Evolutionary conservation across 2,329 filamentous ascomycete species (phyloP), one percentile per base, ranked within the genome.

Genomic region (Gaeumannomyces tritici): DNA sequence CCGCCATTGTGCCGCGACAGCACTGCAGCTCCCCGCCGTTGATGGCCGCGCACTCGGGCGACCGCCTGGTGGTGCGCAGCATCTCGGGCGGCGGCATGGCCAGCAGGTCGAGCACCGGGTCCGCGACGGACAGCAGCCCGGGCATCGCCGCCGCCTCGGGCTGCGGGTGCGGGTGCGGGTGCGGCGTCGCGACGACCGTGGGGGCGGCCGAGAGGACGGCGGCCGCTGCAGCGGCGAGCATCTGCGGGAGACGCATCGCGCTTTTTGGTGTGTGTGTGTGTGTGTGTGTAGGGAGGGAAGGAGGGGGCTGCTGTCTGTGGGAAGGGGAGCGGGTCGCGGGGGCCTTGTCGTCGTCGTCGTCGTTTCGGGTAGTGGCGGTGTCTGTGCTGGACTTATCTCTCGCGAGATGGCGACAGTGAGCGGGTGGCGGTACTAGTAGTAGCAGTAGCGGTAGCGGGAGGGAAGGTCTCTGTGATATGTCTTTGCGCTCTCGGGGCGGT

Each of bases 21-120:
- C 70, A 73, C 64, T 69, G 69, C 59, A 72, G 63, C 63, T 69
- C 62, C 27, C 71, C 71, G 33, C 62, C 61, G 62, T 73, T 70
- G 59, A 68, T 47, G 29, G 64, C 62, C n/a, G 67, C 68, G 64
- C 71, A 73, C 56, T 70, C 62, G 2, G 68, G 67, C 29, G 71
- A 73, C 26, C 67, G 68, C 9, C 64, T 57, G 2, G 66, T 65
- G 18, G 70, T 70, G 62, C 63, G 69, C 12, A 71, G 60, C 11
- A 72, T 33, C 4, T 63, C 26, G 1, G 71, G 70, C 8, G 71
- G 71, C 12, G 68, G 65, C 61, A 67, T 67, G 62, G 66, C 68
- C 62, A 69, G 29, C 47, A 66, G 67, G 24, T 63, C 66, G 12
- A 72, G 60, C 5, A 65, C 26, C 9, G 64, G 63, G 55, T 61